Evolutionary conservation across 305 asterid genomes (phyloP), one percentile per base, ranked within the genome.

Genomic region (Rubia occidens): DNA sequence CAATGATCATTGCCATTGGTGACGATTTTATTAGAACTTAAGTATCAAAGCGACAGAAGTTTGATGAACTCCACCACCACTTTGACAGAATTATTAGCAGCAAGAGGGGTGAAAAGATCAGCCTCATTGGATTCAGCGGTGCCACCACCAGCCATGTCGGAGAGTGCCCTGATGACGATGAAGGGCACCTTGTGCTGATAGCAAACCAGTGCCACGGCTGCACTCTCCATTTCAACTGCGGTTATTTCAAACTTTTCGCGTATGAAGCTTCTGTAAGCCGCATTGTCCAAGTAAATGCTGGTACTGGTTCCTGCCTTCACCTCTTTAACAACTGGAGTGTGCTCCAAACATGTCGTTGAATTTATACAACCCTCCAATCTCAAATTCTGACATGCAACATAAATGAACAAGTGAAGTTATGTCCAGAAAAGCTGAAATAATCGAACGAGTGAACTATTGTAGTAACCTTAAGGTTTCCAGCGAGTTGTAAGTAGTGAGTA

Each of bases 281-380:
- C 68, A 39, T 70, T 75, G 39, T 75, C 78, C 3, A 70, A 55
- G 72, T 17, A 71, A 56, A 71, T 65, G 72, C 69, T 66, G 35
- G 79, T 67, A 45, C 72, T 66, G 18, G 65, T 47, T 65, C 79
- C 66, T 45, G 75, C 75, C 32, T 20, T n/a, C 1, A 80, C 84
- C 47, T 70, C 72, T 6, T 54, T 11, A 55, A 86, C 89, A 40
- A 67, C 71, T 0, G 92, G 85, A 20, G 78, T 4, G 14, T 45
- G 44, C 0, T 80, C 2, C 35, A 87, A 53, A 55, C 90, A 87
- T 39, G 71, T 74, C 0, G 83, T 79, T 21, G 93, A 53, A 40
- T 85, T 80, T 26, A 87, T n/a, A 67, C 89, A 39, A 81, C 0
- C 61, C 58, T 71, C 79, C 81, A 1, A 83, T 55, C 4, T 11